phyloP scores from a whole-genome alignment of 805 yeast species.

The Lipomyces oligophaga region DNA sequence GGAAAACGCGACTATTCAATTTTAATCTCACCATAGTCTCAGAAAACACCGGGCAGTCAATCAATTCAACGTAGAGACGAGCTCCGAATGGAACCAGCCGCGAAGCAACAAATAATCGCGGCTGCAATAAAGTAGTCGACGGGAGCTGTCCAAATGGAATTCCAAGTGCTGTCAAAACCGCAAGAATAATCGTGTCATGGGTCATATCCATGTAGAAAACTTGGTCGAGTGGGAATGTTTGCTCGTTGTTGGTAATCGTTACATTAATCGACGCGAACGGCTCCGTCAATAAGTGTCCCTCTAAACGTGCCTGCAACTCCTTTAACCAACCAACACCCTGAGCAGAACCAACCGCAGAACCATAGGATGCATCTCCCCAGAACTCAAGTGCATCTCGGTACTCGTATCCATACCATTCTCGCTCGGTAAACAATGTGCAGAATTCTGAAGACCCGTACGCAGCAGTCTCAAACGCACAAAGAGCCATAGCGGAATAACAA shows the following conservation, averaged over 20 bases:
- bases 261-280: conserved; percentile 50
- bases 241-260: conserved; percentile 36
- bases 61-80: conserved; percentile 40
- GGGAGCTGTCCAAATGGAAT: conserved; percentile 44
- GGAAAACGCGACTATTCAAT: conserved; percentile 41
- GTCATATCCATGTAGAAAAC: conserved; percentile 65
- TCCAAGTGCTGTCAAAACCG: conserved; percentile 63
- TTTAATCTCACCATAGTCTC: conserved; percentile 35
- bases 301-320: conserved; percentile 43
- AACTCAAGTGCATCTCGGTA: conserved; percentile 57
- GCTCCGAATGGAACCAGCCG: conserved; percentile 45
- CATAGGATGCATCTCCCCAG: conserved; percentile 63
- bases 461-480: conserved; percentile 75
- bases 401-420: conserved; percentile 60
- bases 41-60: conserved; percentile 35
- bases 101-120: conserved; percentile 41
- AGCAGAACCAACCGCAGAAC: conserved; percentile 53
- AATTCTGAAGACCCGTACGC: conserved; percentile 63
- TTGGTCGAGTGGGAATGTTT: conserved; percentile 43
- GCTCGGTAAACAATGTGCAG: conserved; percentile 63
- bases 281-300: conserved; percentile 49
- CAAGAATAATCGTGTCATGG: conserved; percentile 67
- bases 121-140: conserved; percentile 43
- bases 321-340: conserved; percentile 58
- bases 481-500: conserved; percentile 49